These are phyloP conservation scores for Fusarium miscanthi DNA, from an alignment of 2,329 filamentous ascomycete genomes.

Conservation along the genomic window DNA sequence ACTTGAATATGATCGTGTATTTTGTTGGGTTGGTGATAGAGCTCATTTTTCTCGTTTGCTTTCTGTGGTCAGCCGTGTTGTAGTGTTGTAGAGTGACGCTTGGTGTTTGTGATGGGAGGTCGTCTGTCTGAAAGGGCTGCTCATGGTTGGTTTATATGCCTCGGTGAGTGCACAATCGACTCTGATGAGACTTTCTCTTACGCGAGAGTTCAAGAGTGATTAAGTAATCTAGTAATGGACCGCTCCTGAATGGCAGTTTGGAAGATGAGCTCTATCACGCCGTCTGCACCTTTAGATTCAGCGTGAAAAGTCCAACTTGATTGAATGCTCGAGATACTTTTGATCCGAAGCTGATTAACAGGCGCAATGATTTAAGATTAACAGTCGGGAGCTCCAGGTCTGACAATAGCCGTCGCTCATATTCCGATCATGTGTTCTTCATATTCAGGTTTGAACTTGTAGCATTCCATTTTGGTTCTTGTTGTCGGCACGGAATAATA, in stretches of 20 bases:
- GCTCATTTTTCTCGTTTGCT: neutral
- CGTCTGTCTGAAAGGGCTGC: neutral
- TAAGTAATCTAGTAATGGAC: fast-evolving
- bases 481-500: neutral
- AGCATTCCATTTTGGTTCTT: neutral
- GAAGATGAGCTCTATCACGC: neutral
- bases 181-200: fast-evolving
- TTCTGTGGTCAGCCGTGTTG: neutral
- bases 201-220: fast-evolving
- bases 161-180: fast-evolving
- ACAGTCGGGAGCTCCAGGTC: neutral
- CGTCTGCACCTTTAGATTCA: neutral
- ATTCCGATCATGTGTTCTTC: neutral
- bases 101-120: neutral
- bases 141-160: neutral
- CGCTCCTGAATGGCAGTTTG: neutral
- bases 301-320: fast-evolving
- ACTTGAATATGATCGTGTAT: neutral
- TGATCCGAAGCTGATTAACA: fast-evolving
- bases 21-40: neutral
- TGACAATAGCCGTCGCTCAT: neutral
- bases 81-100: too few species aligned
- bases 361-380: fast-evolving
- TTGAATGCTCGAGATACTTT: too few species aligned
- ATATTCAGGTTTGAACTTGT: neutral